Percentiles rank a stretch among this genome's conserved stretches.
Conservation (phyloP, 768 basidiomycete species). For the Collybia sp. region DNA sequence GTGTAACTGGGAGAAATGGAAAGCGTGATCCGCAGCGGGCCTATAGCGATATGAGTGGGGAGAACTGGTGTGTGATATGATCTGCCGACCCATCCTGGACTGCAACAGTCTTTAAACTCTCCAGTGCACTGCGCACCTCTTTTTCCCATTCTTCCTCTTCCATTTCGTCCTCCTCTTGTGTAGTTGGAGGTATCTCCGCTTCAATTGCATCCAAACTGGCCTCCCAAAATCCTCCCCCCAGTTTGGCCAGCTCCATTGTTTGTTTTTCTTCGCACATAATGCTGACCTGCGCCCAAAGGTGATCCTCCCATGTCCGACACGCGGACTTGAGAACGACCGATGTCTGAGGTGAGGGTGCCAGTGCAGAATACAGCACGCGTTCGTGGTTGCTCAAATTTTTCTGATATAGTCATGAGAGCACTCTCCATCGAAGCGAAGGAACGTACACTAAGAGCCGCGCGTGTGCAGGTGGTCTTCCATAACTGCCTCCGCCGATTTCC, state of each 20-base stretch:
- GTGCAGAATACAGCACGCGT: conserved; percentile 83
- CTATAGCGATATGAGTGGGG: conserved; percentile 22
- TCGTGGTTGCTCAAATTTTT: conserved; percentile 62
- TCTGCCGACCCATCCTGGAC: conserved; percentile 58
- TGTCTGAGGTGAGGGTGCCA: conserved; percentile 70
- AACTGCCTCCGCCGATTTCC: conserved; percentile 77
- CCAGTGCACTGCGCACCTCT: conserved; percentile 56
- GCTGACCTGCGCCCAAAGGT: conserved; percentile 88
- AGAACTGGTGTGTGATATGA: neutral
- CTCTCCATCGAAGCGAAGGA: neutral
- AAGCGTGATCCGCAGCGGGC: conserved; percentile 64
- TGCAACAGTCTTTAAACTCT: conserved; percentile 49
- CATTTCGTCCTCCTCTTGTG: conserved; percentile 25
- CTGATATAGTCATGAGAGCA: conserved; percentile 16
- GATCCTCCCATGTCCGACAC: conserved; percentile 91
- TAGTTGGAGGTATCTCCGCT: conserved; percentile 23
- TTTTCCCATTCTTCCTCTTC: conserved; percentile 63
- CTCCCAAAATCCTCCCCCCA: conserved; percentile 84
- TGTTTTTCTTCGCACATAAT: conserved; percentile 80
- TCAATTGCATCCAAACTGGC: conserved; percentile 45
- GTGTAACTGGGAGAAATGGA: conserved; percentile 77
- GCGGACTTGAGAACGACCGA: conserved; percentile 61
- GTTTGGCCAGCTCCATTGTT: conserved; percentile 57
- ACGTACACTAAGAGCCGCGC: conserved; percentile 73
- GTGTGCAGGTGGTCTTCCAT: conserved; percentile 87